These are phyloP conservation scores for Leccinum sublutescens DNA, from an alignment of 768 basidiomycete genomes.

Conservation along the genomic window DNA sequence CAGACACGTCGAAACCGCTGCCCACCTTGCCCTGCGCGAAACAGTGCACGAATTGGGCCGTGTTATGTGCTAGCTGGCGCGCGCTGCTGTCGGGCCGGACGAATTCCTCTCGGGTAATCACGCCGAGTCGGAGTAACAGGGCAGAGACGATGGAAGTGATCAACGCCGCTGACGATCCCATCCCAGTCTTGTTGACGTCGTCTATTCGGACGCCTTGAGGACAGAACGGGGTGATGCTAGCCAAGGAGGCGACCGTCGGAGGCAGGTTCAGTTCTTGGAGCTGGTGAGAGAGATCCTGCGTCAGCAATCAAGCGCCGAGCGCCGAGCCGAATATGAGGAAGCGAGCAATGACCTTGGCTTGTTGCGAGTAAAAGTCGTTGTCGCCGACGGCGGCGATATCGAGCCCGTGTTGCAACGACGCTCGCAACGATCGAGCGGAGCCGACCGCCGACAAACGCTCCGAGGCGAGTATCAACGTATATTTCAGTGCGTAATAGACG, in stretches of 20 bases:
- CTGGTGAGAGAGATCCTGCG: slow-evolving; percentile 36
- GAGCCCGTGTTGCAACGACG: slow-evolving; percentile 51
- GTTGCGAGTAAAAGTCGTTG: slow-evolving; percentile 95
- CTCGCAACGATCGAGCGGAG: slow-evolving; percentile 42
- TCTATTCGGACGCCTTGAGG: slow-evolving; percentile 63
- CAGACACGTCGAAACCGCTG: slow-evolving; percentile 94
- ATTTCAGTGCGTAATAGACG: slow-evolving; percentile 84
- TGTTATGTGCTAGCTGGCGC: slow-evolving; percentile 77
- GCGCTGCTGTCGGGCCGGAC: slow-evolving; percentile 42
- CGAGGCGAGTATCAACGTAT: slow-evolving; percentile 63
- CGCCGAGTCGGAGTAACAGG: slow-evolving; percentile 71
- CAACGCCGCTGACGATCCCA: slow-evolving; percentile 95
- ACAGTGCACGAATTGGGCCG: slow-evolving; percentile 93
- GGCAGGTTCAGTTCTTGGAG: slow-evolving; percentile 62
- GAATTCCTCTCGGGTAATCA: slow-evolving; percentile 55
- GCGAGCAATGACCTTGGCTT: slow-evolving; percentile 58
- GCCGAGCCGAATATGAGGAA: background rate
- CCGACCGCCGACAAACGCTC: slow-evolving; percentile 37
- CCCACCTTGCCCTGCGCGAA: slow-evolving; percentile 98
- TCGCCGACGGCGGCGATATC: slow-evolving; percentile 86
- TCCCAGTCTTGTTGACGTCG: slow-evolving; percentile 96
- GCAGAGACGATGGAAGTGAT: slow-evolving; percentile 93
- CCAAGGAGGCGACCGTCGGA: slow-evolving; percentile 60
- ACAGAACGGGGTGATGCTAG: slow-evolving; percentile 72
- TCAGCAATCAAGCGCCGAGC: slow-evolving; percentile 4